Evolutionary conservation across 345 rosid genomes (phyloP), one percentile per base, ranked within the genome.

Genomic region (Angophora floribunda): DNA sequence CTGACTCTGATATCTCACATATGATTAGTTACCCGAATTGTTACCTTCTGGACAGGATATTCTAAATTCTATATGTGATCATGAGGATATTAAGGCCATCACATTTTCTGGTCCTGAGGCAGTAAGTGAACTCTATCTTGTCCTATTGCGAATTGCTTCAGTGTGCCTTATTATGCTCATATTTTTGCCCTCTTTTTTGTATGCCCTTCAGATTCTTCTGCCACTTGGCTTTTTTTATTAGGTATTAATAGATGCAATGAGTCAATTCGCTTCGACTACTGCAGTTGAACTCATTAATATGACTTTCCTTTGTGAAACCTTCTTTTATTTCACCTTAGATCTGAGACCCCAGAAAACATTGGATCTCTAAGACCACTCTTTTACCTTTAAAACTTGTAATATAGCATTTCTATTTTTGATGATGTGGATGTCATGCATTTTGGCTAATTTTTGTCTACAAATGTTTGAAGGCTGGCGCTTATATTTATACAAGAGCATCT

Each of bases 1-100:
- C 24, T 50, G 55, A 67, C 51, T 63, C 65, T 16, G 79, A 32
- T 51, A 30, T 8, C 4, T 75, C 75, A 19, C 49, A 19, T 75
- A 41, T 75, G 47, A 75, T 41, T 75, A 75, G 19, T 75, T 75
- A 22, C 26, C 82, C 4, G 7, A 41, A 11, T 44, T 84, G 57
- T 84, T 30, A 51, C 44, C 44, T 57, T 86, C 85, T 85, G 87
- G 82, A 17, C 94, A 97, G 99, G 99, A 95, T 89, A 91, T 95
- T 88, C 95, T 96, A 75, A 94, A 96, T 88, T 96, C 96, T 85
- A 96, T 97, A 89, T 97, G 98, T 90, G 99, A 97, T 89, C 93
- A 96, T 84, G 98, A 96, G 0, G 91, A 95, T 86, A 93, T 96
- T 89, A 95, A 90, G 91, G 99, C 99, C 85, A 89, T 97, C 89